Conservation (phyloP, 2,329 filamentous ascomycete genomes). For the Monosporascus sp. region DNA sequence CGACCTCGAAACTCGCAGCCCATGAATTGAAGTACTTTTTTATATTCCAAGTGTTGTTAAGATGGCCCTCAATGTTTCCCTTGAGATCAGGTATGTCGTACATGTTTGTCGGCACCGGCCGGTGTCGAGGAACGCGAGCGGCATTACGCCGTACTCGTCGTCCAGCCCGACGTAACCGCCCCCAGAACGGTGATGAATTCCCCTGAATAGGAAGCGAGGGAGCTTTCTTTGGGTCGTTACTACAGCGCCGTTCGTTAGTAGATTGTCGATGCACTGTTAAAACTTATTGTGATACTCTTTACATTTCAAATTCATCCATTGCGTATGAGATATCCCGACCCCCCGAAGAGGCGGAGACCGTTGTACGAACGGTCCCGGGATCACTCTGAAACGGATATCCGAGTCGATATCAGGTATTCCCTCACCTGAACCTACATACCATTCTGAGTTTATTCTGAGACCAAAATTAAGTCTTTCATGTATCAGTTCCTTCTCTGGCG, state of each 20-base stretch:
- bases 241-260: not conserved
- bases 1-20: not conserved
- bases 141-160: not conserved
- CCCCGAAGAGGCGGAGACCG: not conserved
- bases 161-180: not conserved
- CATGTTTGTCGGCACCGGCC: not conserved
- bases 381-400: no score
- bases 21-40: slow-evolving; percentile 1
- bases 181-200: not conserved
- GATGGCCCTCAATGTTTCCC: not conserved
- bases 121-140: not conserved
- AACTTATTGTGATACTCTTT: not conserved
- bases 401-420: no score
- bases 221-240: not conserved
- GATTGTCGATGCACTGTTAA: no score
- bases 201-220: not conserved
- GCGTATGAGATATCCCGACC: not conserved
- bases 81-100: not conserved
- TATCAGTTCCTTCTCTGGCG: not conserved
- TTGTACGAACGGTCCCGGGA: no score
- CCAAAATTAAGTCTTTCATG: not conserved
- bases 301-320: not conserved
- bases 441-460: not conserved
- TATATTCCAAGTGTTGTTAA: not conserved
- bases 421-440: not conserved